Conservation (phyloP, 352 stramenopile genomes). For the Saprolegnia diclina region DNA sequence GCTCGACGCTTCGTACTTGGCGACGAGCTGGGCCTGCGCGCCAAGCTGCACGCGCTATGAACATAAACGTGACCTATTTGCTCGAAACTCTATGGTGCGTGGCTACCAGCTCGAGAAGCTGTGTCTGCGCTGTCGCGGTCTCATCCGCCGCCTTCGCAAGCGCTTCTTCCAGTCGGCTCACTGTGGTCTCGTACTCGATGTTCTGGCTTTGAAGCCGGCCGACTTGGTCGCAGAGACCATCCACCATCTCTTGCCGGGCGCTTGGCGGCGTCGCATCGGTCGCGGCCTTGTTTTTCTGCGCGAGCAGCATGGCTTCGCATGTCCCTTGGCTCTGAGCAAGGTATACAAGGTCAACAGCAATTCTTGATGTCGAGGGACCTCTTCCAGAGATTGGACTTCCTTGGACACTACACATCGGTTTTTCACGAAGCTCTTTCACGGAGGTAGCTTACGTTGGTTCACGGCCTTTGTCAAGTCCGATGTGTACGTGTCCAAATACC, state of each 20-base stretch:
- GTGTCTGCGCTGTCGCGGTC: neutral
- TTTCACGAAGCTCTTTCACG: neutral
- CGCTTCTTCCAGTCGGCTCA: neutral
- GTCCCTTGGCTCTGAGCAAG: slow-evolving; percentile 9
- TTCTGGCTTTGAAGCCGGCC: slow-evolving; percentile 18
- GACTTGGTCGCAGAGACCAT: slow-evolving; percentile 21
- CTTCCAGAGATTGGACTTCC: slow-evolving; percentile 21
- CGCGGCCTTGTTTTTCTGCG: neutral
- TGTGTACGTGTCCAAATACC: slow-evolving; percentile 15
- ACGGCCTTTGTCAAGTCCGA: slow-evolving; percentile 17
- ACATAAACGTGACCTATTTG: slow-evolving; percentile 2
- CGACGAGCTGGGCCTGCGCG: slow-evolving; percentile 27
- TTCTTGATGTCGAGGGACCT: neutral
- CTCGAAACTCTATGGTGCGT: neutral
- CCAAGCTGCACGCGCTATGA: neutral
- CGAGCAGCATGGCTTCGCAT: slow-evolving; percentile 20
- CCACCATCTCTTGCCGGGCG: neutral
- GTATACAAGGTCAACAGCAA: neutral
- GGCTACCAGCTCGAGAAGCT: slow-evolving; percentile 15
- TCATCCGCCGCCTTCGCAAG: neutral
- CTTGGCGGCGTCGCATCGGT: neutral
- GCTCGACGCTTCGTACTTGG: slow-evolving; percentile 37
- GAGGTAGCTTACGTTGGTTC: slow-evolving; percentile 1
- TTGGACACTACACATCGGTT: slow-evolving; percentile 6
- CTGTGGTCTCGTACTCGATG: slow-evolving; percentile 10